Conservation (phyloP, 2,329 filamentous ascomycete genomes). For the Claviceps sp. region DNA sequence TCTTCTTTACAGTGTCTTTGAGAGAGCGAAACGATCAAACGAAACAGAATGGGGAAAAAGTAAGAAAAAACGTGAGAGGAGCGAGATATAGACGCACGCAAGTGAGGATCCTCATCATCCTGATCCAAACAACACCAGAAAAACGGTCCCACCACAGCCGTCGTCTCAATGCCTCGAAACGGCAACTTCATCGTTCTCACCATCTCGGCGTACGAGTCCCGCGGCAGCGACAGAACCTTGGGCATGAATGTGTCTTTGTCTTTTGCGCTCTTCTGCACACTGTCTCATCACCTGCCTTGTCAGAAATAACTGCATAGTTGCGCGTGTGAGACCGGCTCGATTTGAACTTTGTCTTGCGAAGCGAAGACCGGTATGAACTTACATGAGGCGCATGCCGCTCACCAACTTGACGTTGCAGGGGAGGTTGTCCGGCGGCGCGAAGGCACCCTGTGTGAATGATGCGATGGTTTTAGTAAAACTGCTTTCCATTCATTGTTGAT, state of each 20-base stretch:
- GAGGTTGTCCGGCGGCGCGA: constrained; percentile 30
- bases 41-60: neutral
- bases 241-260: constrained; percentile 45
- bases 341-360: too few relatives aligned
- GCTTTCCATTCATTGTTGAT: too few relatives aligned
- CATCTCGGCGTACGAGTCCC: constrained; percentile 41
- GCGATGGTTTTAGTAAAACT: too few relatives aligned
- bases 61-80: neutral
- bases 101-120: constrained; percentile 40
- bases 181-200: constrained; percentile 40
- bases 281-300: constrained; percentile 12
- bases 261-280: constrained; percentile 41
- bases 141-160: constrained; percentile 46
- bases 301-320: neutral
- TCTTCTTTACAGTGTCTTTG: too few relatives aligned
- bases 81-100: constrained; percentile 30
- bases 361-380: constrained; percentile 14
- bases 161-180: constrained; percentile 43
- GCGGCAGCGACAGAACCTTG: constrained; percentile 37
- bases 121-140: constrained; percentile 48
- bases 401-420: constrained; percentile 29
- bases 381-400: constrained; percentile 42
- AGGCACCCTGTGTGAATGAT: constrained; percentile 37
- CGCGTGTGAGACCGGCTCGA: too few relatives aligned
- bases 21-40: too few relatives aligned